Evolutionary conservation across 202 grass and related monocot genomes (phyloP), one percentile per base, ranked within the genome.

Genomic region (Musa balbisiana): DNA sequence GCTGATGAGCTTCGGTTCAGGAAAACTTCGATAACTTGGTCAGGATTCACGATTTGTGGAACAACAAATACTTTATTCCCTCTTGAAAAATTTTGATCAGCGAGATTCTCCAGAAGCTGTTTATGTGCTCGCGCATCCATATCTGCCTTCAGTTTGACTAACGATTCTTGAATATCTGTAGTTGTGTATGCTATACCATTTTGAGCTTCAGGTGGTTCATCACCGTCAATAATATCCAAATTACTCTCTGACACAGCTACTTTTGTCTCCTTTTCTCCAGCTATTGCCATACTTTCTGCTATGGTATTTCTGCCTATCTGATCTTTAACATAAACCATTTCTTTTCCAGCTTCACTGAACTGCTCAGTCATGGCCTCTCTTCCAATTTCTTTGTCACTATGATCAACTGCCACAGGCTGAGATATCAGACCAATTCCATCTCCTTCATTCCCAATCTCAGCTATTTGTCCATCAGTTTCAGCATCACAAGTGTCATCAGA

Each of bases 11-110:
- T 80, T 71, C 80, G 87, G 64, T 94, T 98, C 55, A 98, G 68
- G 73, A 86, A 98, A 73, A 98, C 26, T 84, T 87, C 68, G 80
- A 94, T 80, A 75, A 69, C 51, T 49, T 83, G 79, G 86, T 87
- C 79, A 56, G 83, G 21, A 68, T 84, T 86, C 73, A 88, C 85
- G 22, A 79, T 67, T 81, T 86, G 78, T 77, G 91, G 89, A 73
- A 89, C 82, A 88, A 90, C 76, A 89, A 92, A 94, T 81, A 82
- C 54, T 20, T 85, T 92, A 50, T 83, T 90, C 20, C 89, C 91
- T 0, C 26, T 67, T n/a, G 56, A 83, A 80, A 83, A 79, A 20
- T 82, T 94, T 73, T 88, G 69, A 74, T 94, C 60, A 62, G 95
- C 95, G 82, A 94, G 83, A 63, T 62, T 71, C 87, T 85, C 80